Evolutionary conservation across 164 flowering plant species (phyloP), one percentile per base, ranked within the genome.

Genomic region (Dillenia suffruticosa): DNA sequence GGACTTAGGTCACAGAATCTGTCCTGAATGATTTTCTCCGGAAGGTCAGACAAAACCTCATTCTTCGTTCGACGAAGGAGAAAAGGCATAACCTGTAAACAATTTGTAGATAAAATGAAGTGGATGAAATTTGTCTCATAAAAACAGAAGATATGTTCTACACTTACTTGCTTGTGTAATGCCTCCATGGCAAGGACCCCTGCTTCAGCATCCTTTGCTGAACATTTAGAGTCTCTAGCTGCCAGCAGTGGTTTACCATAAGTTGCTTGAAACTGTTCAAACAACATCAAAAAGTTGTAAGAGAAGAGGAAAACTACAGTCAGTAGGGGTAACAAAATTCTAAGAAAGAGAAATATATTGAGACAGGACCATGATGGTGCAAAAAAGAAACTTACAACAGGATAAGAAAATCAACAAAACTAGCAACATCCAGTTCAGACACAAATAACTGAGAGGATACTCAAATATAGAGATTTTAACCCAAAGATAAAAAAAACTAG

Each of bases 161-260:
- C 40, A n/a, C 9, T 12, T 3, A 89, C 98, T 96, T 95, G 99
- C 77, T 95, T 95, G 70, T 95, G 99, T 77, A 95, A 70, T 63
- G 99, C 98, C 81, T 95, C 99, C 97, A 95, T 90, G 54, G 99
- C 99, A 59, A 95, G 96, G 43, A 73, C 87, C 49, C 98, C 98
- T 50, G 95, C 97, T 82, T 95, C 99, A 69, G 99, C 98, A 80
- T 90, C 97, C 74, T 83, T 95, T 45, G 97, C 87, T 63, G 99
- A 90, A 69, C 99, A 88, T 73, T 95, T 95, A 17, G 97, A 71
- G 79, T 95, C 98, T 72, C 87, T 81, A 46, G 98, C 88, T 32
- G 95, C 97, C 57, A 81, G 57, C 61, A 95, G 77, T 48, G 98
- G 99, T 63, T 95, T 95, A 12, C 98, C 99, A 70, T 90, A 95